These are phyloP conservation scores for Rhodofomes roseus DNA, from an alignment of 1,284 basidiomycete species.

Conservation along the genomic window DNA sequence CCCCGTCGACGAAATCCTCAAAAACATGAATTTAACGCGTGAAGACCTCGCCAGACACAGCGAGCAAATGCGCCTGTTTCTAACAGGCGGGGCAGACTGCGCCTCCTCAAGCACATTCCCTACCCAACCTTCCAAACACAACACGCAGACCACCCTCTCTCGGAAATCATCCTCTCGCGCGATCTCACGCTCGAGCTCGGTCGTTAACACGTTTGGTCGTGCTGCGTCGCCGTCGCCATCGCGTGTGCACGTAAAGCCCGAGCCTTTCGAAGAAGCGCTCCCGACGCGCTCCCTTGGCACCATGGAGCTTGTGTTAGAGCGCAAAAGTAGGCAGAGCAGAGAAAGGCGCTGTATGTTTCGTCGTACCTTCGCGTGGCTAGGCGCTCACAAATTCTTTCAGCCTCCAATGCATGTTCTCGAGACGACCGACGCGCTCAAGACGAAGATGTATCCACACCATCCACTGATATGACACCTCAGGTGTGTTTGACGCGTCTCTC, in stretches of 20 bases:
- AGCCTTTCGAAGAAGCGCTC: slow-evolving; percentile 44
- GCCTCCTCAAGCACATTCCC: slow-evolving; percentile 34
- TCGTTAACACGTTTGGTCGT: slow-evolving; percentile 38
- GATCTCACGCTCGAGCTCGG: slow-evolving; percentile 48
- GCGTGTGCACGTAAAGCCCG: slow-evolving; percentile 57
- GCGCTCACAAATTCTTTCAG: slow-evolving; percentile 17
- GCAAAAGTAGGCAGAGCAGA: slow-evolving; percentile 51
- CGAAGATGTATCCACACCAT: slow-evolving; percentile 25
- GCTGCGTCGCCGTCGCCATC: slow-evolving; percentile 38
- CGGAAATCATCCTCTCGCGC: slow-evolving; percentile 12
- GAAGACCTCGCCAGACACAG: slow-evolving; percentile 64
- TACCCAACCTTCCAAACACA: slow-evolving; percentile 34
- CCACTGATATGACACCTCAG: slow-evolving; percentile 23
- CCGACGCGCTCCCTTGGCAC: slow-evolving; percentile 57
- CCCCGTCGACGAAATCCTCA: slow-evolving; percentile 64
- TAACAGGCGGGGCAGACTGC: slow-evolving; percentile 45
- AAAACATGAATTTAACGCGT: slow-evolving; percentile 64
- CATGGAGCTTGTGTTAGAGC: slow-evolving; percentile 72
- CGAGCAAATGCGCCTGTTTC: slow-evolving; percentile 71
- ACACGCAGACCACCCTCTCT: slow-evolving; percentile 22
- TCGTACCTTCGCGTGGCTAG: background rate
- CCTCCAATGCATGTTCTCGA: slow-evolving; percentile 52
- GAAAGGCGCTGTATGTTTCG: slow-evolving; percentile 32
- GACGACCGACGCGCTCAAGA: slow-evolving; percentile 43
- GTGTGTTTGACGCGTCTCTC: slow-evolving; percentile 26